Evolutionary conservation across 352 stramenopile genomes (phyloP), one percentile per base, ranked within the genome.

Genomic region (Phytophthora pini): DNA sequence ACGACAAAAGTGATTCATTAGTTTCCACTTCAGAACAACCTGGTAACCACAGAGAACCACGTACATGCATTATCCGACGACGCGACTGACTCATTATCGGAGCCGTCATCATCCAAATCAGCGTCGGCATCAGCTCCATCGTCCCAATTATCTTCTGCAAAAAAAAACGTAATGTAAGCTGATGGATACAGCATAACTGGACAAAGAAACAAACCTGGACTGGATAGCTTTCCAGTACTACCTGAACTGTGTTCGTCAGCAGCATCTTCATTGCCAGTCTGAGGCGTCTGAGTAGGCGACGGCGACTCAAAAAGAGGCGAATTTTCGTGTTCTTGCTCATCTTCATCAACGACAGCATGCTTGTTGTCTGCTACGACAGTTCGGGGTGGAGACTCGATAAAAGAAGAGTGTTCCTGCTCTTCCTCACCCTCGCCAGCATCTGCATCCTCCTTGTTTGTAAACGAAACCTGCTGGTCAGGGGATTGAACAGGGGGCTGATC

Each of bases 211-310:
- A 45, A 68, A 86, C 77, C 72, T 63, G 72, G 72, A 53, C 72
- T 83, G 5, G 50, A 78, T 29, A 78, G 70, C 20, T 82, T 79
- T 44, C 46, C 64, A 40, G 39, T 22, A 26, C 58, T 54, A 17
- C 60, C 79, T 9, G 72, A 76, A 43, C 55, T 80, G 32, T 73
- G 68, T n/a, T 79, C 74, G 15, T 70, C 70, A 57, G 55, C 15
- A 44, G 39, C 52, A 65, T 74, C 57, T 68, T 67, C 54, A 40
- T 61, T 56, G 43, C 63, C 68, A 45, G 50, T 68, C 40, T 74
- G 60, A 58, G 61, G 67, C 9, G 50, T 64, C 20, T 70, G 52
- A 34, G n/a, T 24, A 26, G 66, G 47, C 29, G 65, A 70, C 20
- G 65, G 47, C 26, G 65, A 70, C 17, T 41, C 65, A 8, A 58